Evolutionary conservation across 805 yeast genomes (phyloP).

Genomic region (Nakazawaea anatomiae): DNA sequence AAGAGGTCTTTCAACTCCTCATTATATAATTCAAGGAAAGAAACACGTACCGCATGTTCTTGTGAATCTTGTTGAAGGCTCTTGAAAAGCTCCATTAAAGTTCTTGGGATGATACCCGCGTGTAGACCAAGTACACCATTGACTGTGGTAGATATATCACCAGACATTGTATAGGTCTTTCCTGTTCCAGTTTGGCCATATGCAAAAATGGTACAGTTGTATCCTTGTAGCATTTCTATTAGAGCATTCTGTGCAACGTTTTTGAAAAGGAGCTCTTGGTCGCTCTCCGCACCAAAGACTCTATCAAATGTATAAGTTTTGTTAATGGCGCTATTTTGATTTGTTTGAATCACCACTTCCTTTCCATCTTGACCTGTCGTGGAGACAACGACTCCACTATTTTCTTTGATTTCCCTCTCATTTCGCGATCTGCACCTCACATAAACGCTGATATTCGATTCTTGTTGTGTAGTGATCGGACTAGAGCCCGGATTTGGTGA

Average conservation of each 20-base stretch:
- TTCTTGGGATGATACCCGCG: slow-evolving; percentile 65
- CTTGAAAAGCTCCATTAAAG: slow-evolving; percentile 48
- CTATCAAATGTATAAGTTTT: slow-evolving; percentile 71
- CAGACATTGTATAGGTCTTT: slow-evolving; percentile 75
- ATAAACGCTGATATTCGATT: slow-evolving; percentile 51
- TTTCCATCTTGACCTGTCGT: slow-evolving; percentile 39
- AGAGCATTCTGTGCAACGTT: slow-evolving; percentile 60
- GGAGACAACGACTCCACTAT: slow-evolving; percentile 56
- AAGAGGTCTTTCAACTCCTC: slow-evolving; percentile 78
- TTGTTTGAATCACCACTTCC: slow-evolving; percentile 43
- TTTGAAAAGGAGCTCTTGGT: slow-evolving; percentile 60
- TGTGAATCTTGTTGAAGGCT: slow-evolving; percentile 27
- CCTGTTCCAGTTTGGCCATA: slow-evolving; percentile 85
- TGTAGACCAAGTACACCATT: slow-evolving; percentile 29
- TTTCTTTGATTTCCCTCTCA: slow-evolving; percentile 48
- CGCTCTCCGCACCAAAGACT: slow-evolving; percentile 79
- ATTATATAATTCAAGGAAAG: slow-evolving; percentile 81
- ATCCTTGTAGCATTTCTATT: slow-evolving; percentile 66
- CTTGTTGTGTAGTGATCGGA: slow-evolving; percentile 10
- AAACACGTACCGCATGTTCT: slow-evolving; percentile 70
- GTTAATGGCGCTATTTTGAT: slow-evolving; percentile 23
- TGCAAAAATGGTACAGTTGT: slow-evolving; percentile 77
- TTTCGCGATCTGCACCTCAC: slow-evolving; percentile 62
- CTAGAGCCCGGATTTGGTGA: background rate
- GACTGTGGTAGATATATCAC: slow-evolving; percentile 45